A percentile compares a stretch with the other conserved stretches of the same genome.
Conservation (phyloP, 352 stramenopile genomes). For the Peronospora belbahrii region DNA sequence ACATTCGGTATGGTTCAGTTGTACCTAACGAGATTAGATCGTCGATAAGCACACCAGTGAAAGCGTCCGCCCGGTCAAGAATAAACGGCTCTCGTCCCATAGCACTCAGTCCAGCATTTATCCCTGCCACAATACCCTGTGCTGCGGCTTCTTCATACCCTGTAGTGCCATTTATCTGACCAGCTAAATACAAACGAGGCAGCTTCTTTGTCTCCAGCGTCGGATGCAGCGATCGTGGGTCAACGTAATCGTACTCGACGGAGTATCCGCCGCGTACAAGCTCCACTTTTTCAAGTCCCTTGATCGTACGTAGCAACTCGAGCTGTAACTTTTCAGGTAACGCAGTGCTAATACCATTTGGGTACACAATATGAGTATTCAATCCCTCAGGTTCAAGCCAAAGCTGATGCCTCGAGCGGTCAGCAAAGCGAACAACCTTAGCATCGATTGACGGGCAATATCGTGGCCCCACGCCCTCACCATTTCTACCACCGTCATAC, state of each 20-base stretch:
- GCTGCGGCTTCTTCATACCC: slow-evolving; percentile 98
- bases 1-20: slow-evolving; percentile 98
- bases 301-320: slow-evolving; percentile 91
- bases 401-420: slow-evolving; percentile 79
- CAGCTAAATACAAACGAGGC: slow-evolving; percentile 90
- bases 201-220: slow-evolving; percentile 95
- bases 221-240: slow-evolving; percentile 89
- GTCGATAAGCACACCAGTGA: slow-evolving; percentile 98
- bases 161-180: slow-evolving; percentile 98
- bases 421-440: slow-evolving; percentile 85
- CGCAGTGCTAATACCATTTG: slow-evolving; percentile 92
- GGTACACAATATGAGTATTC: slow-evolving; percentile 95
- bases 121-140: slow-evolving; percentile 95
- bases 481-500: slow-evolving; percentile 81
- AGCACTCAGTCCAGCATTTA: slow-evolving; percentile 89
- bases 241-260: slow-evolving; percentile 99
- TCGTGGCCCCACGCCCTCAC: slow-evolving; percentile 58
- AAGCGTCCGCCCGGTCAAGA: slow-evolving; percentile 91
- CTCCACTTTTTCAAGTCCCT: slow-evolving; percentile 92
- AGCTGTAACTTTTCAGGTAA: slow-evolving; percentile 93
- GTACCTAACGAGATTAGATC: slow-evolving; percentile 95
- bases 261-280: slow-evolving; percentile 96
- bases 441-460: slow-evolving; percentile 98
- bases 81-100: slow-evolving; percentile 71
- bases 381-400: slow-evolving; percentile 98